Conservation (phyloP, 2,329 filamentous ascomycete species). For the Massarina eburnea region DNA sequence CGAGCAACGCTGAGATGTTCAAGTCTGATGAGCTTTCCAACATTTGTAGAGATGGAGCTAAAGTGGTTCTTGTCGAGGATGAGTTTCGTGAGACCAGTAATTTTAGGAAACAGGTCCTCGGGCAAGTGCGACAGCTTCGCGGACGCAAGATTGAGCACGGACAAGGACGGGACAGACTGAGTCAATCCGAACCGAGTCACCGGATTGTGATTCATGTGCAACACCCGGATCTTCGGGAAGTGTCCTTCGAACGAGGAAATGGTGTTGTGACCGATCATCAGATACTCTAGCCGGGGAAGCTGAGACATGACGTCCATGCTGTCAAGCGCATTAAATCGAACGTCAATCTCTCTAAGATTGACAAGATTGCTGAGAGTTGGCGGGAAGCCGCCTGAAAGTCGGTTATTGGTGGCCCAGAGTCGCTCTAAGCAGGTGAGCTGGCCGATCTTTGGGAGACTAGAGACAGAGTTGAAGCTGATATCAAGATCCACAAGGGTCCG, state of each 20-base stretch:
- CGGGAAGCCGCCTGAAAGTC: constrained; percentile 74
- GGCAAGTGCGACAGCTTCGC: constrained; percentile 86
- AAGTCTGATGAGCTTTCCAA: constrained; percentile 78
- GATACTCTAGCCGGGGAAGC: constrained; percentile 81
- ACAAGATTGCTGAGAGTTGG: constrained; percentile 70
- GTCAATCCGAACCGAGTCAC: constrained; percentile 90
- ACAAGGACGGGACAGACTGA: constrained; percentile 75
- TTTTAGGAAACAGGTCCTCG: constrained; percentile 83
- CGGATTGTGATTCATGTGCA: constrained; percentile 93
- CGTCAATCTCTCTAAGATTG: constrained; percentile 86
- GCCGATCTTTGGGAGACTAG: constrained; percentile 76
- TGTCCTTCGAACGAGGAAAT: constrained; percentile 87
- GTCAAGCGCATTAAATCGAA: constrained; percentile 87
- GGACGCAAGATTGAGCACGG: constrained; percentile 84
- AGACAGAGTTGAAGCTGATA: constrained; percentile 93
- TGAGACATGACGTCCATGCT: constrained; percentile 85
- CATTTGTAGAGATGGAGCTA: constrained; percentile 80
- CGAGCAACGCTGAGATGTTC: constrained; percentile 94
- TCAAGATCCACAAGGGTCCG: constrained; percentile 87
- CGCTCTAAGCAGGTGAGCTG: constrained; percentile 79
- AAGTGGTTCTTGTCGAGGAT: constrained; percentile 96
- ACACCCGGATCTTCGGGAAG: constrained; percentile 80
- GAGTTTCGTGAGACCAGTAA: constrained; percentile 83
- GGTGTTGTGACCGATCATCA: constrained; percentile 89
- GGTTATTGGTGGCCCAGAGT: constrained; percentile 94